Conservation (phyloP, 106 monocot species). For the Dendrobium nobile region DNA sequence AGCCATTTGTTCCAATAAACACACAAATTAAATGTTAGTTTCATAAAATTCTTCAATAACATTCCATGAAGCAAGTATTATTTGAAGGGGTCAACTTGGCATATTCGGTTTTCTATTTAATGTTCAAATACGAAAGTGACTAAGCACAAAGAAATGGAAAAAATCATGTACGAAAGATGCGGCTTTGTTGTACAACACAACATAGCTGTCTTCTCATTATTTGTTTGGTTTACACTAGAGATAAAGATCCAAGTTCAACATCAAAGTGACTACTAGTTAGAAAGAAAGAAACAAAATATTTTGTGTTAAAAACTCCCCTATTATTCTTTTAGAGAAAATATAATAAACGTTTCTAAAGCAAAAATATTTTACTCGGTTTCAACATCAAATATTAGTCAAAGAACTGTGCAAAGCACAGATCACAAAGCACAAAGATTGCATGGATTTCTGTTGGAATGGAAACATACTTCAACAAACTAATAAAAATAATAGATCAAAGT, state of each 20-base stretch:
- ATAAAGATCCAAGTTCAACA: not conserved
- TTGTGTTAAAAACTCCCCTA: not conserved
- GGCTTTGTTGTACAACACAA: not conserved
- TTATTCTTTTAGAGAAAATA: constrained; percentile 1
- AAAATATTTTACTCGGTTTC: not conserved
- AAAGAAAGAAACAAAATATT: not conserved
- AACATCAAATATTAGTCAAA: not conserved
- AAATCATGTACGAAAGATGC: not conserved
- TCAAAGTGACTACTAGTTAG: not conserved
- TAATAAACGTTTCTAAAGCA: not conserved
- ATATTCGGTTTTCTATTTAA: not conserved
- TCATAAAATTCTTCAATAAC: not conserved
- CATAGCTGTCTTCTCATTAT: not conserved
- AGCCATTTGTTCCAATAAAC: not conserved
- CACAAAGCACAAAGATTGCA: not conserved
- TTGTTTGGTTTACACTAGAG: not conserved
- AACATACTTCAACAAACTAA: not conserved
- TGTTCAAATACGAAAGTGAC: not conserved
- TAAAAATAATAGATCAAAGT: not conserved
- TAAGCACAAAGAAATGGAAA: not conserved
- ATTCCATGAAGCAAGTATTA: not conserved
- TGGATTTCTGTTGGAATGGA: not conserved
- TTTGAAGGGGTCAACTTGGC: not conserved
- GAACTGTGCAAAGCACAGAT: not conserved
- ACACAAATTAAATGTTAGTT: not conserved